Percentiles rank a stretch among this genome's conserved stretches.
Evolutionary conservation across 2,329 filamentous ascomycete species (phyloP).

Genomic region (Penicillium hordei): DNA sequence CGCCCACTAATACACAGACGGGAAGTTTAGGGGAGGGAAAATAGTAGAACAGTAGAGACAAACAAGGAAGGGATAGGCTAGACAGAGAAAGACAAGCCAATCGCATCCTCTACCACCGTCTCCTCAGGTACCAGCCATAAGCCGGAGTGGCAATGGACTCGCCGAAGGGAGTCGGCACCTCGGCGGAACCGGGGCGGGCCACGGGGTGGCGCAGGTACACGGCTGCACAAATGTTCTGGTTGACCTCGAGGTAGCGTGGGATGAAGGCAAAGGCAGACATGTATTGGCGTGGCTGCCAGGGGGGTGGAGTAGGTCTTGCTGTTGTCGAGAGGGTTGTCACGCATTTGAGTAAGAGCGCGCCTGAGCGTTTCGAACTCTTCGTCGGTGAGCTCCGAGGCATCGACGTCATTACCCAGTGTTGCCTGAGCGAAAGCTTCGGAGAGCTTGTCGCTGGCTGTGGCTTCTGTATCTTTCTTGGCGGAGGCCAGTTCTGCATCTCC

Average conservation of each 20-base stretch:
- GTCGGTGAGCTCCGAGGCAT: slow-evolving; percentile 50
- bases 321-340: slow-evolving; percentile 73
- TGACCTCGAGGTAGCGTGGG: slow-evolving; percentile 92
- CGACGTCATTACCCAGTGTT: slow-evolving; percentile 33
- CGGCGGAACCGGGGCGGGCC: slow-evolving; percentile 74
- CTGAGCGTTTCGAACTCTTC: slow-evolving; percentile 49
- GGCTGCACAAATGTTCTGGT: slow-evolving; percentile 93
- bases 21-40: slow-evolving; percentile 6
- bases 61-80: slow-evolving; percentile 15
- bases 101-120: slow-evolving; percentile 57
- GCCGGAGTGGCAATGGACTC: slow-evolving; percentile 72
- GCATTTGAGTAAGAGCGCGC: slow-evolving; percentile 62
- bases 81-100: slow-evolving; percentile 9
- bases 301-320: slow-evolving; percentile 86
- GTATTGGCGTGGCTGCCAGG: slow-evolving; percentile 82
- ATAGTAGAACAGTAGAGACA: slow-evolving; percentile 21
- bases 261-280: slow-evolving; percentile 95
- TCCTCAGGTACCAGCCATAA: slow-evolving; percentile 90
- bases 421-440: slow-evolving; percentile 37
- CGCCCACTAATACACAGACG: slow-evolving; percentile 41
- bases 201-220: slow-evolving; percentile 95
- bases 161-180: slow-evolving; percentile 80
- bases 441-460: slow-evolving; percentile 29
- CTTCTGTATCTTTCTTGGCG: slow-evolving; percentile 15
- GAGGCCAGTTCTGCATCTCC: slow-evolving; percentile 13